A percentile compares a stretch with the other conserved stretches of the same genome.
Evolutionary conservation across 805 yeast genomes (phyloP).

Genomic region (Kluyveromyces siamensis): DNA sequence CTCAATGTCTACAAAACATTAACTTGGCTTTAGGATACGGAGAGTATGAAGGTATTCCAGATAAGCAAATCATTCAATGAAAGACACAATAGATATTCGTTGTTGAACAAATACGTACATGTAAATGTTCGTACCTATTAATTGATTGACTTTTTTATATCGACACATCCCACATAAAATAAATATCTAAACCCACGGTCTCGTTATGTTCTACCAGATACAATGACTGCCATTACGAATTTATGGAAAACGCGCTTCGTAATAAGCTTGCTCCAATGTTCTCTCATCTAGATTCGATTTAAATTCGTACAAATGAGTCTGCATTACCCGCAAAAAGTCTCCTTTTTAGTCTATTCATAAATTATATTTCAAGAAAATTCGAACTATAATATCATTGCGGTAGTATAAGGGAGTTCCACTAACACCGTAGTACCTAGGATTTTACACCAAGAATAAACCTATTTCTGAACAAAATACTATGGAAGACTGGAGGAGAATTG

Average conservation of each 20-base stretch:
- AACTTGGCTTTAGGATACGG: constrained; percentile 83
- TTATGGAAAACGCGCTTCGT: background rate
- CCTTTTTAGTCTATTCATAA: background rate
- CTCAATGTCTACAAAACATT: constrained; percentile 95
- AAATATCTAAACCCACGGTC: background rate
- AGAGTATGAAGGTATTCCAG: constrained; percentile 93
- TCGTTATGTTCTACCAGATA: no score
- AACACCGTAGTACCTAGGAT: background rate
- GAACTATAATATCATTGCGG: no score
- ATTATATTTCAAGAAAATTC: no score
- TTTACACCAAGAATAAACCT: background rate
- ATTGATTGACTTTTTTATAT: background rate
- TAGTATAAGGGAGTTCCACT: background rate
- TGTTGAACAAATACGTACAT: background rate
- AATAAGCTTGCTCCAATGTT: no score
- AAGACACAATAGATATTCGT: background rate
- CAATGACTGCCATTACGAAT: background rate
- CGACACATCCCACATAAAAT: background rate
- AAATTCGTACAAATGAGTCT: no score
- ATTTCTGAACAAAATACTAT: constrained; percentile 17
- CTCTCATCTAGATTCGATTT: no score
- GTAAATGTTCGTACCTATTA: background rate
- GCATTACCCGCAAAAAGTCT: background rate
- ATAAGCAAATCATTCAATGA: constrained; percentile 37
- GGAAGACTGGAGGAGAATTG: constrained; percentile 91